Base-by-base conservation (phyloP, 2,329 filamentous ascomycete species). In the Corinectria fuckeliana region DNA sequence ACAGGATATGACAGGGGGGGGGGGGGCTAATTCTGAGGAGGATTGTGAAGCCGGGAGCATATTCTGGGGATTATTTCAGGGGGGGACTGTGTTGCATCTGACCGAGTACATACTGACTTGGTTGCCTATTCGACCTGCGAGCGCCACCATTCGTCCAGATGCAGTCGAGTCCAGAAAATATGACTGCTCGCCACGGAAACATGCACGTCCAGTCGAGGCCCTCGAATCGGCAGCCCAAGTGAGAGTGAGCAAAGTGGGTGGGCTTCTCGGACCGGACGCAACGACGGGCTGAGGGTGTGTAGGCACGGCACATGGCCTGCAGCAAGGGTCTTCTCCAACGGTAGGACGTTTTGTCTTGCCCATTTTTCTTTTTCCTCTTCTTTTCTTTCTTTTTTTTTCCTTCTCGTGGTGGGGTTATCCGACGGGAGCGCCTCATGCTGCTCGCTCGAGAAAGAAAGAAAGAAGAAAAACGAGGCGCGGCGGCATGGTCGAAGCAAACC, bases 291-390 rank as follows among this genome's bases (percentile, higher is more conserved):
- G n/a, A n/a, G n/a, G n/a, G n/a, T n/a, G 11, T 32, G 28, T 34
- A n/a, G 63, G 23, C 47, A 68, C 60, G 61, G 52, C 45, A 18
- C 60, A 55, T 63, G 16, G 30, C 47, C 44, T 62, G 50, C 56
- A 55, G 41, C 62, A 68, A 62, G 60, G 56, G 57, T 61, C 54
- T 32, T 50, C 28, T 45, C 47, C 28, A 51, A 56, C 48, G n/a
- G 32, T 36, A n/a, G 32, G n/a, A 36, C 2, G 32, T 18, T 36
- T 36, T 10, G 11, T 28, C 26, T 28, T 10, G 11, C 14, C 16
- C 32, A 36, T 4, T 16, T 36, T 7, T 36, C 32, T 16, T 36
- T 16, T 36, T 5, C n/a, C n/a, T n/a, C n/a, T n/a, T n/a, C n/a
- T n/a, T n/a, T n/a, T n/a, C n/a, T n/a, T n/a, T n/a, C n/a, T n/a